phyloP scores from a whole-genome alignment of 139 green algal species.

The Raphidocelis subcapitata region DNA sequence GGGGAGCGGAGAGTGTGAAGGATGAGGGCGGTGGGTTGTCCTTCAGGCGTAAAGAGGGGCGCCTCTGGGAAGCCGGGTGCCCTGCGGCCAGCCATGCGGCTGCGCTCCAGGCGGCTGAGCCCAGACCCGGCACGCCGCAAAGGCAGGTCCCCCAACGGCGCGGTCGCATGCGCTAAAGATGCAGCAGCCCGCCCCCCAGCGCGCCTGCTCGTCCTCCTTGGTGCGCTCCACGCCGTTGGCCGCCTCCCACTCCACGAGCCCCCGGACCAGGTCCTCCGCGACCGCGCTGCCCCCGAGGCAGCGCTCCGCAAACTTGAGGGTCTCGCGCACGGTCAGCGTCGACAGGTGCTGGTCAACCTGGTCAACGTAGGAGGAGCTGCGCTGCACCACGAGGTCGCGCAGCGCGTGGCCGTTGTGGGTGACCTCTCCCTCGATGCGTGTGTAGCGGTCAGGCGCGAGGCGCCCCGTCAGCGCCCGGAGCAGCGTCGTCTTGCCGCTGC shows the following conservation, averaged over 20 bases:
- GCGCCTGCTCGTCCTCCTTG: background rate
- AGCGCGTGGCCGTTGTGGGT: slow-evolving; percentile 32
- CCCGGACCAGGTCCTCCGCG: slow-evolving; percentile 15
- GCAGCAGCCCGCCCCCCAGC: no score
- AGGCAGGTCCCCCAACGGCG: no score
- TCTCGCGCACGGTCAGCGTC: slow-evolving; percentile 52
- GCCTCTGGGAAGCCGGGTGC: no score
- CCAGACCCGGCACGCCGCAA: no score
- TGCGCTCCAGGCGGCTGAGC: no score
- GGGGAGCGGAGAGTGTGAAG: no score
- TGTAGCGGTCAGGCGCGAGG: slow-evolving; percentile 26
- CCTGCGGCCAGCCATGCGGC: no score
- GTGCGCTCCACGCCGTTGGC: background rate
- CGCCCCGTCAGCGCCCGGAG: slow-evolving; percentile 59
- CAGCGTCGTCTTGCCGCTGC: slow-evolving; percentile 64
- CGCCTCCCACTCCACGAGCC: background rate
- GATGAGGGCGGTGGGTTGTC: no score
- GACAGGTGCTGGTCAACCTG: slow-evolving; percentile 54
- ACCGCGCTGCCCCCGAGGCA: slow-evolving; percentile 15
- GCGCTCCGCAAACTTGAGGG: slow-evolving; percentile 35
- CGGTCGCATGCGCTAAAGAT: no score
- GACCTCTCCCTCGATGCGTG: slow-evolving; percentile 17
- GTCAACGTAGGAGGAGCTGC: slow-evolving; percentile 46
- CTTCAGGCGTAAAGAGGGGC: no score
- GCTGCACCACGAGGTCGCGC: slow-evolving; percentile 38